A percentile compares a stretch with the other conserved stretches of the same genome.
Conservation (phyloP, 257 asterid species). For the Leonotis leonurus region DNA sequence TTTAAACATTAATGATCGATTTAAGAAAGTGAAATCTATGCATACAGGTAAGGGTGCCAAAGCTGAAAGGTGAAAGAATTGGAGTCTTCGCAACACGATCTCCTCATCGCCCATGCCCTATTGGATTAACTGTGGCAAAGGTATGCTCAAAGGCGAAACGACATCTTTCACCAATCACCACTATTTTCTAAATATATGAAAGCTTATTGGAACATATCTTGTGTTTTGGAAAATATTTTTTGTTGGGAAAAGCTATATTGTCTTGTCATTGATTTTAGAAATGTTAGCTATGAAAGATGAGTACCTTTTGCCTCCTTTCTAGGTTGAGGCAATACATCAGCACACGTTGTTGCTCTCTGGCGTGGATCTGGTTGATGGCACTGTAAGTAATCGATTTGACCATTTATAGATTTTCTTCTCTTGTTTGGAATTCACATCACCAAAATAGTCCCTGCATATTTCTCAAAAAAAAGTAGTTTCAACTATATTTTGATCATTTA, state of each 20-base stretch:
- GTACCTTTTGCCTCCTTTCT: neutral
- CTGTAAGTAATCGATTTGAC: slow-evolving; percentile 40
- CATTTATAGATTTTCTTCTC: neutral
- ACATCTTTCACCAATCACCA: neutral
- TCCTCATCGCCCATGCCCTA: slow-evolving; percentile 98
- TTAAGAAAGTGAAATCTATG: slow-evolving; percentile 10
- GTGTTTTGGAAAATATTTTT: neutral
- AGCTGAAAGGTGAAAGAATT: slow-evolving; percentile 70
- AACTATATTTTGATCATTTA: too few species aligned
- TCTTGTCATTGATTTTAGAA: neutral
- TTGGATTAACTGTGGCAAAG: slow-evolving; percentile 98
- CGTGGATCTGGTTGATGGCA: slow-evolving; percentile 94
- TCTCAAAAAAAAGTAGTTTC: too few species aligned
- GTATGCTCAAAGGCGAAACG: slow-evolving; percentile 28
- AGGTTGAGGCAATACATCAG: slow-evolving; percentile 75
- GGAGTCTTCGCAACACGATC: slow-evolving; percentile 96
- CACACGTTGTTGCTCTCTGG: slow-evolving; percentile 66
- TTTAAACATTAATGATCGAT: neutral
- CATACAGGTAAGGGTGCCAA: slow-evolving; percentile 86
- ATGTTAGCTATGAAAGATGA: neutral
- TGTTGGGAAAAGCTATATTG: neutral
- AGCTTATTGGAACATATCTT: neutral
- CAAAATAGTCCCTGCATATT: slow-evolving; percentile 1
- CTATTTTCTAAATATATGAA: neutral
- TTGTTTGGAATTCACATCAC: neutral